Evolutionary conservation across 768 basidiomycete species (phyloP).

Genomic region (Boletus subcaerulescens): DNA sequence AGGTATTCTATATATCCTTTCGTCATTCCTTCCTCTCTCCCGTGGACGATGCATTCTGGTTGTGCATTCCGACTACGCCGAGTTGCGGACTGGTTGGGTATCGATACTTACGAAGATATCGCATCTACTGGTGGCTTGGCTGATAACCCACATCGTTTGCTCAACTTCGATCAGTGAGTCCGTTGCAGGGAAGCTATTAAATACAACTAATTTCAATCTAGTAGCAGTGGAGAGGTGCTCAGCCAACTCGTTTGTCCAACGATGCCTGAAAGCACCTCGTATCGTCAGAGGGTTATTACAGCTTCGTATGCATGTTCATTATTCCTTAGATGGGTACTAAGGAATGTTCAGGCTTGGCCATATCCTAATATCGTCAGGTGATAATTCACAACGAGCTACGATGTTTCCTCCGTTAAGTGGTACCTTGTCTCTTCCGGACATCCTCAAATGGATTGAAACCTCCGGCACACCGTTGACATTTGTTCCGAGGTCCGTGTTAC

Average conservation of each 20-base stretch:
- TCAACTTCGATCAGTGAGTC: conserved; percentile 38
- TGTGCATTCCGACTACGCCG: conserved; percentile 58
- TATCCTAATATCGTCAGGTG: conserved; percentile 44
- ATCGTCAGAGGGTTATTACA: conserved; percentile 25
- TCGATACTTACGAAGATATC: conserved; percentile 33
- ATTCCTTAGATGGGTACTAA: conserved; percentile 1
- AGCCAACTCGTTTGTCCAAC: conserved; percentile 8
- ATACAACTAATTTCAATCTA: conserved; percentile 7
- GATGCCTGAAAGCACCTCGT: background rate
- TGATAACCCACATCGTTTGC: conserved; percentile 32
- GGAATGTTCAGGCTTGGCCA: conserved; percentile 52
- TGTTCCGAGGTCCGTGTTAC: conserved; percentile 45
- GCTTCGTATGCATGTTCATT: conserved; percentile 37
- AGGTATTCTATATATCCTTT: conserved; percentile 71
- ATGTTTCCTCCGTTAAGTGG: conserved; percentile 51
- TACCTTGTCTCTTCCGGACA: conserved; percentile 36
- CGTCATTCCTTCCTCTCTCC: conserved; percentile 44
- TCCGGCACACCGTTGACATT: conserved; percentile 39
- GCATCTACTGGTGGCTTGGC: conserved; percentile 38
- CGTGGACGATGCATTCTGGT: conserved; percentile 44
- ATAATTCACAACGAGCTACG: conserved; percentile 33
- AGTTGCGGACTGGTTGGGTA: conserved; percentile 58
- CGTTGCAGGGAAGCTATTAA: background rate
- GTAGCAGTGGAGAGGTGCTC: conserved; percentile 19
- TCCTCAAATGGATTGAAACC: conserved; percentile 45